Base-by-base conservation (phyloP, 2,329 filamentous ascomycete species). In the Didymella pinodella region DNA sequence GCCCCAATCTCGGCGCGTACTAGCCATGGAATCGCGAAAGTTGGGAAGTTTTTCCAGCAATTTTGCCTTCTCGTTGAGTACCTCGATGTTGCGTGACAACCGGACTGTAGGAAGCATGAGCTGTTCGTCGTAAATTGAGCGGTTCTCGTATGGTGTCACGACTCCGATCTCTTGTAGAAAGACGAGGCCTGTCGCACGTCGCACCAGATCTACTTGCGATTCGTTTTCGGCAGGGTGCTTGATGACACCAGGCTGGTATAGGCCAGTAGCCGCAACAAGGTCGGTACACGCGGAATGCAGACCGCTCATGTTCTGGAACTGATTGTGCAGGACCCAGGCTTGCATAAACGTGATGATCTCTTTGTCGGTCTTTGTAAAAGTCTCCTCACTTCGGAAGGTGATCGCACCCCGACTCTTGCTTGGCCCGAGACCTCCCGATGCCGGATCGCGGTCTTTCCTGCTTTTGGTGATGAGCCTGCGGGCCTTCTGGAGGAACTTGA, bases 111-210 rank as follows among this genome's bases (percentile, higher is more conserved):
- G 85, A 20, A 88, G 78, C 63, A 82, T 78, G 12, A 88, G 72
- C 54, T 81, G 65, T 57, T 81, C 79, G 70, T 83, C 83, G 73
- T 90, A 91, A 3, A 88, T 82, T 4, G 85, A 80, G 3, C 84
- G 83, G 47, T 91, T 85, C 66, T 93, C 89, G 84, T 88, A 91
- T 0, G 90, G 89, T 7, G 85, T 78, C 41, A 92, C 83, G 52
- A 87, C 86, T 11, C 90, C 90, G 40, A 93, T 81, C 72, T 95
- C 91, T 68, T 93, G 90, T 29, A 95, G 77, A 63, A 93, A 92
- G 1, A 86, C 83, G 82, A 66, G 86, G 88, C 34, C 84, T 84
- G 4, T 81, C 79, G 40, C 41, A 26, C 47, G 54, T 2, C 40
- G 59, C 12, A 70, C 58, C 12, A 61, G 47, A 29, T 45, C 59